A percentile compares a stretch with the other conserved stretches of the same genome.
Conservation (phyloP, 495 filamentous ascomycete species). For the Choiromyces venosus region DNA sequence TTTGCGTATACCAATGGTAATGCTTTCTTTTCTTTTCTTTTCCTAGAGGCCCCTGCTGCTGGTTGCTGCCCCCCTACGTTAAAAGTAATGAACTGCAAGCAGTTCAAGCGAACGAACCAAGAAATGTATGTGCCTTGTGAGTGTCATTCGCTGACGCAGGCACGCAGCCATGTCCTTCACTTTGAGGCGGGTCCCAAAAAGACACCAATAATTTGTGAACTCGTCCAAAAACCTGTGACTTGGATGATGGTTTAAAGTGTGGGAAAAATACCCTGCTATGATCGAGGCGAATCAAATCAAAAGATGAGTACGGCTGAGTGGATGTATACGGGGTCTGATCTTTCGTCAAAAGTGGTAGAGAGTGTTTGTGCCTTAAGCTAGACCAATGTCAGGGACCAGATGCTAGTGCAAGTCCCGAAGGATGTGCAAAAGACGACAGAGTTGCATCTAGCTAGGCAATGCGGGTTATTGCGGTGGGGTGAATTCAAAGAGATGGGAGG, state of each 20-base stretch:
- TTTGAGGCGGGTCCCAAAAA: slow-evolving; percentile 16
- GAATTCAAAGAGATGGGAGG: slow-evolving; percentile 7
- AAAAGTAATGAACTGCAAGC: slow-evolving; percentile 12
- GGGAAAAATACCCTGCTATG: slow-evolving; percentile 21
- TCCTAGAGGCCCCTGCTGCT: not conserved
- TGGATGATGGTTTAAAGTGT: slow-evolving; percentile 17
- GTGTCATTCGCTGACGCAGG: slow-evolving; percentile 33
- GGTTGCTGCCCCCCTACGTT: not conserved
- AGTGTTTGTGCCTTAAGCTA: slow-evolving; percentile 10
- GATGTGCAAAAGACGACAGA: slow-evolving; percentile 23
- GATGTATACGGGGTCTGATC: slow-evolving; percentile 16
- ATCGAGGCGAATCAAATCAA: slow-evolving; percentile 22
- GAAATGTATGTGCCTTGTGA: slow-evolving; percentile 33
- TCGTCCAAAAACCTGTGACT: slow-evolving; percentile 25
- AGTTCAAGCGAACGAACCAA: slow-evolving; percentile 30
- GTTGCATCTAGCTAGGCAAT: slow-evolving; percentile 17
- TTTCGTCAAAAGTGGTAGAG: slow-evolving; percentile 9
- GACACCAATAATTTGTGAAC: slow-evolving; percentile 20
- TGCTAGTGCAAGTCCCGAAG: slow-evolving; percentile 6
- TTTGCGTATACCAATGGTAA: slow-evolving; percentile 22
- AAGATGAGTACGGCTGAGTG: slow-evolving; percentile 27
- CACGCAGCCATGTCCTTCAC: slow-evolving; percentile 22
- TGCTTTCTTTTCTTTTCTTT: not conserved
- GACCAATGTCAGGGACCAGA: slow-evolving; percentile 12
- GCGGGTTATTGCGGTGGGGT: slow-evolving; percentile 9